Base-by-base conservation (phyloP, 2,329 filamentous ascomycete species). In the Diaporthe citrichinensis region DNA sequence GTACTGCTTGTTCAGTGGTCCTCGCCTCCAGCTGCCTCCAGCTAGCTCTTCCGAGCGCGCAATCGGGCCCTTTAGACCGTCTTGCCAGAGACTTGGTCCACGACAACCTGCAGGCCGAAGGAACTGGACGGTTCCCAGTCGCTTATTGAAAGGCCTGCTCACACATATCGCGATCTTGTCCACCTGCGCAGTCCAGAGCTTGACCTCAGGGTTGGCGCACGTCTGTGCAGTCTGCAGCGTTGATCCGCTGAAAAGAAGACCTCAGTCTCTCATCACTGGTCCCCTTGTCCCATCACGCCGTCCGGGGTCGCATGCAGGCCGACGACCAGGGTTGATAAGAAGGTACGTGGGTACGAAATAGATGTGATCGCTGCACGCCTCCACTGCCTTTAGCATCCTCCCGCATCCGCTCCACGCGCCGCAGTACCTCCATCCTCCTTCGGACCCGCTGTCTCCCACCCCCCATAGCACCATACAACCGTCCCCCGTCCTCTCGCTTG, bases 341-440 rank as follows among this genome's bases (percentile, higher is more conserved):
- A 72, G 58, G 58, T 72, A 72, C 68, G 51, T 39, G 41, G 46
- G 58, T 75, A 75, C 68, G 8, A 51, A 53, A 23, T 23, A 41
- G 46, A 72, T 51, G 68, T 73, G 74, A 73, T 75, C 59, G 74
- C 68, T 75, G 68, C 68, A 73, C 62, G 71, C 71, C 74, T 69
- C 74, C 74, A 73, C 74, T 73, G 61, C 58, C 46, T 44, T 65
- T 67, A 57, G 68, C 73, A 75, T 71, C 73, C 65, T 68, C 65
- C 65, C 58, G 68, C 73, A 75, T 65, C 73, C 53, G 41, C 51
- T 69, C 53, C 72, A 67, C 69, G 68, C 68, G 74, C 75, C 73
- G 71, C 71, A 25, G 44, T 46, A 23, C 58, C n/a, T 65, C 46
- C 71, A 62, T 73, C 71, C 71, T 73, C 71, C 58, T 73, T 73